Conservation (phyloP, 192 early-diverging fungal genomes). For the Rhizophagus prolifer region DNA sequence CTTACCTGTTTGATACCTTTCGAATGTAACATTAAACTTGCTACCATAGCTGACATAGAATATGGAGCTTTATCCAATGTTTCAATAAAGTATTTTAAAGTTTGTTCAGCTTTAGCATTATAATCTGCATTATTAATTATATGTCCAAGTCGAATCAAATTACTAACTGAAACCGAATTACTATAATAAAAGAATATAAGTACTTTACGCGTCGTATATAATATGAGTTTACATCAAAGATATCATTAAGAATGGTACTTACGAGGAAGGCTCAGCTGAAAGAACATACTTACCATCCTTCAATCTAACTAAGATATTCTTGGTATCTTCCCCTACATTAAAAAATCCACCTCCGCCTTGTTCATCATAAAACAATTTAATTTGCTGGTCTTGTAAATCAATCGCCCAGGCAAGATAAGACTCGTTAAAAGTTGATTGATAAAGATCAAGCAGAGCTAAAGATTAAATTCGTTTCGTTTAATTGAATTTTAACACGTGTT, state of each 20-base stretch:
- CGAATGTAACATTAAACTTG: slow-evolving; percentile 34
- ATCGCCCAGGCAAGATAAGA: slow-evolving; percentile 59
- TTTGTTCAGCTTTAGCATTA: slow-evolving; percentile 33
- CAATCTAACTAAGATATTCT: slow-evolving; percentile 48
- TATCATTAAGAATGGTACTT: background rate
- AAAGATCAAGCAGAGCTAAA: slow-evolving; percentile 57
- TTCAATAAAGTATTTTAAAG: slow-evolving; percentile 34
- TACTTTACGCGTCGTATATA: no score
- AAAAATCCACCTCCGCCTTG: slow-evolving; percentile 52
- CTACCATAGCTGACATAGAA: slow-evolving; percentile 45
- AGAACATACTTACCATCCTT: slow-evolving; percentile 48
- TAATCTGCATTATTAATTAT: slow-evolving; percentile 37
- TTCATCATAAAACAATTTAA: slow-evolving; percentile 58
- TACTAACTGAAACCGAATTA: slow-evolving; percentile 53
- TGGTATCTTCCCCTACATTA: slow-evolving; percentile 41
- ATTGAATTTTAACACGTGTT: no score
- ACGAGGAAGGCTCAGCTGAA: slow-evolving; percentile 56
- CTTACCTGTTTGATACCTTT: slow-evolving; percentile 48
- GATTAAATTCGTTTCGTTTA: slow-evolving; percentile 41
- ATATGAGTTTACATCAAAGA: no score
- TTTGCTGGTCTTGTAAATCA: slow-evolving; percentile 56
- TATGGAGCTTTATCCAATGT: slow-evolving; percentile 37
- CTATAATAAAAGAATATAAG: slow-evolving; percentile 22
- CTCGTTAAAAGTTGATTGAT: slow-evolving; percentile 51
- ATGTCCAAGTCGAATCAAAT: slow-evolving; percentile 52